Percentiles rank a stretch among this genome's conserved stretches.
phyloP scores from a whole-genome alignment of 2,329 filamentous ascomycete genomes.

The Conoideocrella luteorostrata region DNA sequence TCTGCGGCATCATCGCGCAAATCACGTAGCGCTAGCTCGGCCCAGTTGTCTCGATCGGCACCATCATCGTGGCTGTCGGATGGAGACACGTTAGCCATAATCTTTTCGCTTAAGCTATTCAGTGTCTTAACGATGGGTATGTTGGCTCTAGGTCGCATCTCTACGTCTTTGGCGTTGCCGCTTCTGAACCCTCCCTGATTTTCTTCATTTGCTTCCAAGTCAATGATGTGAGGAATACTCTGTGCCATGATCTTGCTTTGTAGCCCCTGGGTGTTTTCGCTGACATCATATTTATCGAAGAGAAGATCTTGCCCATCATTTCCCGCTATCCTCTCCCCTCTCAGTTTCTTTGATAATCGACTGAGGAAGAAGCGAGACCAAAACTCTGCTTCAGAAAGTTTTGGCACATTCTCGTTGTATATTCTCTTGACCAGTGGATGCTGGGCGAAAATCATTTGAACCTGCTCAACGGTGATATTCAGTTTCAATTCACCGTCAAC shows the following conservation, averaged over 20 bases:
- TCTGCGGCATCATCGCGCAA: slow-evolving; percentile 68
- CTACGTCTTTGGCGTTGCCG: slow-evolving; percentile 82
- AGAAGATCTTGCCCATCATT: slow-evolving; percentile 69
- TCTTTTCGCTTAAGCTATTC: slow-evolving; percentile 87
- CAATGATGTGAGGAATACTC: slow-evolving; percentile 80
- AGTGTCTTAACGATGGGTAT: slow-evolving; percentile 84
- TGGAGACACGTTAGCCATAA: slow-evolving; percentile 81
- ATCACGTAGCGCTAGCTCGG: slow-evolving; percentile 72
- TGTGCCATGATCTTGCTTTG: slow-evolving; percentile 51
- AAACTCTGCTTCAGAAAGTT: slow-evolving; percentile 71
- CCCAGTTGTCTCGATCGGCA: slow-evolving; percentile 65
- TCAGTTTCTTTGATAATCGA: slow-evolving; percentile 81
- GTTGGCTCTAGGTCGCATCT: slow-evolving; percentile 78
- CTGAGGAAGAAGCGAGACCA: slow-evolving; percentile 95
- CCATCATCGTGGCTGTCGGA: slow-evolving; percentile 63
- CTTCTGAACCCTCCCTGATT: slow-evolving; percentile 77
- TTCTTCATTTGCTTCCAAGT: slow-evolving; percentile 90
- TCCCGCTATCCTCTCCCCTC: slow-evolving; percentile 79
- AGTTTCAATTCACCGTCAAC: slow-evolving; percentile 58
- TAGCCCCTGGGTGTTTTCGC: slow-evolving; percentile 54
- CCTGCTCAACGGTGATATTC: slow-evolving; percentile 84
- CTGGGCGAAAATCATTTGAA: slow-evolving; percentile 86
- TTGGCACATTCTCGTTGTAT: slow-evolving; percentile 89
- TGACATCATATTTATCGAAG: slow-evolving; percentile 79
- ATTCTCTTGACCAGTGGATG: slow-evolving; percentile 85